These are phyloP conservation scores for Blumeria hordei DNA, from an alignment of 2,329 filamentous ascomycete species.

Conservation along the genomic window DNA sequence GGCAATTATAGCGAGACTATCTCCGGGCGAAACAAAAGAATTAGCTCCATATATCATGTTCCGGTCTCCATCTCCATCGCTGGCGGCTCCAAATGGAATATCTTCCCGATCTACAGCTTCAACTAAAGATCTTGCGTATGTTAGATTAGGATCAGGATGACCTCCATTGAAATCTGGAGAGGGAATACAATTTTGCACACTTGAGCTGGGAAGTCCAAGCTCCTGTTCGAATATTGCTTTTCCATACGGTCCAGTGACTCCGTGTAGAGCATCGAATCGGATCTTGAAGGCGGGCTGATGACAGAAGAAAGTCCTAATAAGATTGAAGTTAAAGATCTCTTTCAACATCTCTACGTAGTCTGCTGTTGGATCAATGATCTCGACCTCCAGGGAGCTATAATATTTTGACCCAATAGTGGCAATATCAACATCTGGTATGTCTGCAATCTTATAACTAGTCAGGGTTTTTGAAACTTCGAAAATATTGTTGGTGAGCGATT, in stretches of 20 bases:
- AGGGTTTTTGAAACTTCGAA: constrained; percentile 77
- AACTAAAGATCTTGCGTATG: constrained; percentile 85
- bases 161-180: constrained; percentile 90
- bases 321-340: constrained; percentile 91
- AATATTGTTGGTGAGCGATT: constrained; percentile 95
- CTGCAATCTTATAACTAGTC: constrained; percentile 74
- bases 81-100: constrained; percentile 89
- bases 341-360: constrained; percentile 93
- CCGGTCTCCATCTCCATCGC: constrained; percentile 89
- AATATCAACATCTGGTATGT: constrained; percentile 72
- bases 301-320: constrained; percentile 85
- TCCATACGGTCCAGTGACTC: constrained; percentile 89
- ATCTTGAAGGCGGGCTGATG: constrained; percentile 83
- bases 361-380: constrained; percentile 77
- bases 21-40: constrained; percentile 86
- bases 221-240: constrained; percentile 87
- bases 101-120: constrained; percentile 76
- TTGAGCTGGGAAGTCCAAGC: constrained; percentile 53
- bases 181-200: constrained; percentile 77
- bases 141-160: constrained; percentile 93
- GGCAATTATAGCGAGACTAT: constrained; percentile 93
- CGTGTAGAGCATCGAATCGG: constrained; percentile 80
- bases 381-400: constrained; percentile 73
- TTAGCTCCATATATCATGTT: constrained; percentile 99
- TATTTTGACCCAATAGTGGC: constrained; percentile 57